A percentile compares a stretch with the other conserved stretches of the same genome.
Conservation (phyloP, 2,329 filamentous ascomycete genomes). For the Remersonia thermophila region DNA sequence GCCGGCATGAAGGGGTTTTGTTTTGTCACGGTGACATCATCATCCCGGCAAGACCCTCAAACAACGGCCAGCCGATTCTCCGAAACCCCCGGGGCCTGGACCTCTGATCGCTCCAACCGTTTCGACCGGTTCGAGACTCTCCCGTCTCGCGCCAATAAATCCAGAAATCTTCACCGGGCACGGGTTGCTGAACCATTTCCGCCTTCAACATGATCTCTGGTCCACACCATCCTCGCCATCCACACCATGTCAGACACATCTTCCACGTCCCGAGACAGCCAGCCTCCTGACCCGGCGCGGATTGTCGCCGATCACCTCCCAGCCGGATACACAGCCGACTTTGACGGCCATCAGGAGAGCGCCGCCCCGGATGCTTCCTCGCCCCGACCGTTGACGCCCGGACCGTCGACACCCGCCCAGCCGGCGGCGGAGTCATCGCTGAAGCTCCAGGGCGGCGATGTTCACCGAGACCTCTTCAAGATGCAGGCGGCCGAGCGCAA, state of each 20-base stretch:
- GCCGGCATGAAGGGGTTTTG: too few species aligned
- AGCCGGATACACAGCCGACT: conserved; percentile 23
- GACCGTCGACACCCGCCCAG: conserved; percentile 9
- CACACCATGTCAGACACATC: conserved; percentile 6
- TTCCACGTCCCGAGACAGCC: too few species aligned
- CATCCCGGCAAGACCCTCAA: not conserved
- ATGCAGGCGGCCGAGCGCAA: conserved; percentile 47
- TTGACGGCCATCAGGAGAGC: conserved; percentile 9
- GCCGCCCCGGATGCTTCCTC: not conserved
- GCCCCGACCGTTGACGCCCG: not conserved
- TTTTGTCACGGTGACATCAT: not conserved
- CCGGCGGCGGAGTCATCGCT: conserved; percentile 58
- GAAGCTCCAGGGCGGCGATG: conserved; percentile 61
- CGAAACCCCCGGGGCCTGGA: too few species aligned
- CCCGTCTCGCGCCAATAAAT: too few species aligned
- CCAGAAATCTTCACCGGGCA: too few species aligned
- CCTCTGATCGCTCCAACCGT: too few species aligned
- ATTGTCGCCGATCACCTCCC: conserved; percentile 24
- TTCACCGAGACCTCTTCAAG: conserved; percentile 67
- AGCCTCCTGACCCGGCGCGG: conserved; percentile 2
- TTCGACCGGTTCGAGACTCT: too few species aligned
- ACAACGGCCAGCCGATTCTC: not conserved
- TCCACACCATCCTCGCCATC: not conserved
- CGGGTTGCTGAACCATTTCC: too few species aligned
- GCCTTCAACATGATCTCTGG: not conserved